phyloP scores from a whole-genome alignment of 352 stramenopile species.

The Blastocystis sp. region DNA sequence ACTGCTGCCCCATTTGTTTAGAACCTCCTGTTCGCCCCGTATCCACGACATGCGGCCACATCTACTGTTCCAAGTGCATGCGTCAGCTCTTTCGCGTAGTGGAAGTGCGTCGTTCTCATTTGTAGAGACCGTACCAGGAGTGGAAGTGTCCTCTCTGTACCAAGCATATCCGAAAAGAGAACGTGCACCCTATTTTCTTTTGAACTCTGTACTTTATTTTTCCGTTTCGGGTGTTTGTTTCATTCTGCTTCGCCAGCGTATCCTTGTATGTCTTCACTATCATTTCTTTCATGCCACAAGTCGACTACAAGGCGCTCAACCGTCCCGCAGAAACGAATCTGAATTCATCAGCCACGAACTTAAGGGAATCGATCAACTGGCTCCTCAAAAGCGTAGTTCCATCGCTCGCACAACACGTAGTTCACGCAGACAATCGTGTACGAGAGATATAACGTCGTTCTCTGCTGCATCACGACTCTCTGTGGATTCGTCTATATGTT shows the following conservation, averaged over 20 bases:
- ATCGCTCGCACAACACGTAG: background rate
- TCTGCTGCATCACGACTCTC: background rate
- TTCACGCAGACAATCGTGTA: background rate
- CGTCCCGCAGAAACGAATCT: background rate
- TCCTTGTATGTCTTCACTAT: background rate
- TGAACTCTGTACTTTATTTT: background rate
- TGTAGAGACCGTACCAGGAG: background rate
- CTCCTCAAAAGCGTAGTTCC: background rate
- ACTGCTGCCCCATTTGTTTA: slow-evolving; percentile 35
- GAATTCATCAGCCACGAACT: background rate
- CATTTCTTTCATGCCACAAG: background rate
- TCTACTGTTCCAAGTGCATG: slow-evolving; percentile 20
- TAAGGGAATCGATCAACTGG: background rate
- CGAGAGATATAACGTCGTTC: slow-evolving; percentile 7
- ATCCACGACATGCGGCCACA: slow-evolving; percentile 22
- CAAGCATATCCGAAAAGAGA: background rate
- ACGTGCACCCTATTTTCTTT: slow-evolving; percentile 8
- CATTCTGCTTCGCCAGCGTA: background rate
- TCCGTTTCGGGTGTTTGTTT: background rate
- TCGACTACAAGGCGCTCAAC: background rate
- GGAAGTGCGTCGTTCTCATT: background rate
- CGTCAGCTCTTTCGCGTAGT: background rate
- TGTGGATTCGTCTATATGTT: background rate
- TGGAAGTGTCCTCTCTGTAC: slow-evolving; percentile 49
- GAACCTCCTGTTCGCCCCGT: background rate